A percentile compares a stretch with the other conserved stretches of the same genome.
These are phyloP conservation scores for Cyberlindnera sargentensis DNA, from an alignment of 805 yeast genomes.

Conservation along the genomic window DNA sequence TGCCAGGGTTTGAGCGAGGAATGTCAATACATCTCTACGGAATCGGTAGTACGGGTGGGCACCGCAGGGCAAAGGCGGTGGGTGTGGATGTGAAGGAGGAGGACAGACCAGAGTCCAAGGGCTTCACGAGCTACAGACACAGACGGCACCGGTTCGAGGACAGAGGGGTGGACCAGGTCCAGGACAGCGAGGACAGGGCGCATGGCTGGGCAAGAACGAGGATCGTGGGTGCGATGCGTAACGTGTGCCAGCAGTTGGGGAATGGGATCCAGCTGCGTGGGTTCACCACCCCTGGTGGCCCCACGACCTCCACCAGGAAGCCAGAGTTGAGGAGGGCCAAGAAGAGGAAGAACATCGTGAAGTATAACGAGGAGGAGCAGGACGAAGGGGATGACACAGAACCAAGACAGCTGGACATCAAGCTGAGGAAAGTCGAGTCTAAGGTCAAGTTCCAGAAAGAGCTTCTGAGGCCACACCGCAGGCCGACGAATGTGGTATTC, in stretches of 20 bases:
- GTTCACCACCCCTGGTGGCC: too few relatives aligned
- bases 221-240: neutral
- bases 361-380: constrained; percentile 29
- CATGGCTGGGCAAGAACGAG: neutral
- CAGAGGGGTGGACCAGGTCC: neutral
- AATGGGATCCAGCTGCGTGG: neutral
- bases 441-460: constrained; percentile 14
- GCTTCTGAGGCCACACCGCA: neutral
- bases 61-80: too few relatives aligned
- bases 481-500: constrained; percentile 9
- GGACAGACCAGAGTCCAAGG: neutral
- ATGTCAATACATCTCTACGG: too few relatives aligned
- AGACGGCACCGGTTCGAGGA: neutral
- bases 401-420: constrained; percentile 3
- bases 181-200: constrained; percentile 1
- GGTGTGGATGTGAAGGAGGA: neutral
- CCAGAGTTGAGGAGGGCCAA: neutral
- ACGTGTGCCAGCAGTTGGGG: neutral
- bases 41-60: too few relatives aligned
- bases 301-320: too few relatives aligned
- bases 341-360: neutral
- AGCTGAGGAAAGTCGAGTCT: constrained; percentile 14
- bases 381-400: constrained; percentile 30
- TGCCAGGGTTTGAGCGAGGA: too few relatives aligned
- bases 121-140: neutral